Conservation (phyloP, 306 rosid species). For the Echinosophora koreensis region DNA sequence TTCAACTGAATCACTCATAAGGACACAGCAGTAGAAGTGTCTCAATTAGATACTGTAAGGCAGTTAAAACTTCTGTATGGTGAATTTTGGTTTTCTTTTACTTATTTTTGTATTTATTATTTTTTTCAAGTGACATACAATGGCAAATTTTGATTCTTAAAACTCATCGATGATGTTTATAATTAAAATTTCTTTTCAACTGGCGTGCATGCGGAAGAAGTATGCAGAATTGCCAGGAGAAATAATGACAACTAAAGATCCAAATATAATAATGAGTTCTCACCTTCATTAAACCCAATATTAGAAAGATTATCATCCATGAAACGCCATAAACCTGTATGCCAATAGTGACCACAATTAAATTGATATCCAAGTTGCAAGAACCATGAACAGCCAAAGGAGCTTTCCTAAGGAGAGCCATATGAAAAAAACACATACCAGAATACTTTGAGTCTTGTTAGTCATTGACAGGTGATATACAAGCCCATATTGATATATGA, state of each 20-base stretch:
- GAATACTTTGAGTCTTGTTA: constrained; percentile 57
- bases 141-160: not conserved
- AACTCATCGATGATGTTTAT: not conserved
- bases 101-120: not conserved
- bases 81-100: not conserved
- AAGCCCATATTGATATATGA: constrained; percentile 89
- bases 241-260: not conserved
- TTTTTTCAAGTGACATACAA: not conserved
- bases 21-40: not conserved
- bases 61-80: not conserved
- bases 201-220: not conserved
- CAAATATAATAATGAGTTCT: constrained; percentile 36
- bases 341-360: constrained; percentile 45
- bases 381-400: constrained; percentile 10
- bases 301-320: constrained; percentile 77
- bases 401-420: constrained; percentile 2
- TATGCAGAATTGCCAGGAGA: constrained; percentile 28
- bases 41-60: not conserved
- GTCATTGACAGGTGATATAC: constrained; percentile 86
- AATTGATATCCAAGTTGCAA: constrained; percentile 34
- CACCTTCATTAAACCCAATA: constrained; percentile 84
- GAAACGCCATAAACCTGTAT: constrained; percentile 87
- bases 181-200: not conserved
- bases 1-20: constrained; percentile 24
- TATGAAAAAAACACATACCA: constrained; percentile 57